Conservation (phyloP, 129 eudicot genomes). For the Saposhnikovia divaricata region DNA sequence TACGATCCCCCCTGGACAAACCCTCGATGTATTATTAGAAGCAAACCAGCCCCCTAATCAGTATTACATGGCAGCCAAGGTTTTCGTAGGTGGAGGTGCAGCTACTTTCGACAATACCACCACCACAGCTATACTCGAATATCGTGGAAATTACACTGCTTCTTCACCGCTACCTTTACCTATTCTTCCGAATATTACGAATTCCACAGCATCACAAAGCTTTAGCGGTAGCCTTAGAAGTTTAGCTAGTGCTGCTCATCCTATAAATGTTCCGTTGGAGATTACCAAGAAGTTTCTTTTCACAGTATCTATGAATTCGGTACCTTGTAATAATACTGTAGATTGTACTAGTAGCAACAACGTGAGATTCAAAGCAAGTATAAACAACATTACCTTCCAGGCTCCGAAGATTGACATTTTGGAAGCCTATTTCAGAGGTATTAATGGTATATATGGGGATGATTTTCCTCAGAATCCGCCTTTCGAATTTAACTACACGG, state of each 20-base stretch:
- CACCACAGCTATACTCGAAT: constrained; percentile 40
- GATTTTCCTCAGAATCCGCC: background rate
- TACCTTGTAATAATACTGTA: background rate
- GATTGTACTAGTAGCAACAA: background rate
- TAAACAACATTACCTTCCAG: background rate
- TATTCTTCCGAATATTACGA: constrained; percentile 8
- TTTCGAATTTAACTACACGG: background rate
- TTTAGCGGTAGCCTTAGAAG: background rate
- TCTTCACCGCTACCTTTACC: constrained; percentile 26
- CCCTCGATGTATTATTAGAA: background rate
- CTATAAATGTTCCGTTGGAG: background rate
- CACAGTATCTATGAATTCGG: constrained; percentile 3
- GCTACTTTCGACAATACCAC: constrained; percentile 31
- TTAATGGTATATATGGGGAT: background rate
- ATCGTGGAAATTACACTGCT: constrained; percentile 20
- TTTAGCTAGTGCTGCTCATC: background rate
- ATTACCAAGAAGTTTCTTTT: background rate
- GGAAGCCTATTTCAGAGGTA: constrained; percentile 2
- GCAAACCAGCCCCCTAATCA: constrained; percentile 12
- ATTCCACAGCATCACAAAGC: background rate
- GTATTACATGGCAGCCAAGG: constrained; percentile 54
- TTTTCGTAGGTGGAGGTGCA: constrained; percentile 15
- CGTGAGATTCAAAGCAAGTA: background rate
- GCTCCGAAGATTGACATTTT: background rate
- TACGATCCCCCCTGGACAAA: background rate